Base-by-base conservation (phyloP, 1,139 yeast species). In the Scheffersomyces parashehatae region DNA sequence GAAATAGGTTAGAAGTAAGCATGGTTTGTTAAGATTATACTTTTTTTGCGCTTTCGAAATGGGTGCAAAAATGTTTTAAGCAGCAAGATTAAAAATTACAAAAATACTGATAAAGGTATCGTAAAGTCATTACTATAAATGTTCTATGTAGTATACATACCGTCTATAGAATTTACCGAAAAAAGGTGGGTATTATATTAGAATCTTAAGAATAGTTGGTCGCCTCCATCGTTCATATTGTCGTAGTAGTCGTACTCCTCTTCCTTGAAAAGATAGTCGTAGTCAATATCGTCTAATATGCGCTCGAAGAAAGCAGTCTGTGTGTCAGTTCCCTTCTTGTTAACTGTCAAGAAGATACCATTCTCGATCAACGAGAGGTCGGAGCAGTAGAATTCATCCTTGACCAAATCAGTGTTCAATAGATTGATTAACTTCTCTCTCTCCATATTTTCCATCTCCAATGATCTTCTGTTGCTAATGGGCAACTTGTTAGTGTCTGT, bases 371-470 rank as follows among this genome's bases (percentile, higher is more conserved):
- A 50, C 16, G 50, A 39, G 8, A 52, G 39, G 31, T 43, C 34
- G 5, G 49, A 45, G 13, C 32, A 20, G 38, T 38, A 46, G 3
- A 13, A 32, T 1, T 40, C 33, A 14, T 28, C 31, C 4, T 34
- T 16, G 9, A 20, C 38, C 13, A 28, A 14, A 20, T 28, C 30
- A 11, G 33, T 29, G 33, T 49, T 48, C 31, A 51, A 41, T 14
- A 42, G 37, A 11, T 39, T 26, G 4, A 28, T 35, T 30, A 46
- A 36, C 28, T 51, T 40, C 15, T 48, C 39, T 13, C 61, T 52
- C 40, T 62, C 67, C 28, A 47, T 37, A 11, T 39, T 39, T 44
- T 68, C 73, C 16, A 56, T 37, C 24, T 63, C 65, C 31, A 65
- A 46, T 15, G 68, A 61, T 41, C 58, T 56, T 33, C 67, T 49